Evolutionary conservation across 495 filamentous ascomycete genomes (phyloP), one percentile per base, ranked within the genome.

Genomic region (Lophium mytilinum): DNA sequence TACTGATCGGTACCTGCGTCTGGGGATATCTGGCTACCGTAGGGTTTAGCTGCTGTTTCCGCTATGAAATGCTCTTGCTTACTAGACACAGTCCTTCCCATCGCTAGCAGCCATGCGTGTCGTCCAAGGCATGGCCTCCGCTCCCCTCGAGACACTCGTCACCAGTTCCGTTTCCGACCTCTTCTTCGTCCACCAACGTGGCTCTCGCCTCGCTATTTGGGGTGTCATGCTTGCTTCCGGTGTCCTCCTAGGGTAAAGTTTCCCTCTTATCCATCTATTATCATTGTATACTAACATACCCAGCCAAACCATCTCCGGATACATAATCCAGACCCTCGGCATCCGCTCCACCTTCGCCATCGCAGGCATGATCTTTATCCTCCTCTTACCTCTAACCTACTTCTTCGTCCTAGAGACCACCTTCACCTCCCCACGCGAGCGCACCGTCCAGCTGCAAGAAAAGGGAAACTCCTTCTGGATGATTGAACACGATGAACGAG

Each of bases 111-210:
- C 62, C 8, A 69, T 69, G 21, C 80, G 93, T 30, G 81, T 98
- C 43, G 80, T 96, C 53, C 86, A 90, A 70, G 93, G 93, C 8
- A 77, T 98, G 41, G 86, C 90, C 0, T 87, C 96, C 36, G 89
- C 84, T 57, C 89, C 91, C 0, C 88, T 94, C 12, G 93, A 98
- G 69, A 92, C 89, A 61, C 78, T 98, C 46, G 91, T 93, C 0
- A 94, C 90, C 5, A 91, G 92, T 11, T 94, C 90, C 0, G 90
- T 96, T 60, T 90, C 91, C 6, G 93, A 98, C 69, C 94, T 96
- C 58, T 98, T 89, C 73, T 96, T 95, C 66, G 75, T 96, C 15
- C 93, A 96, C 61, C 92, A 96, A 72, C 78, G 92, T 37, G 92
- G 92, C 0, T 95, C 89, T 63, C 85, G 93, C 7, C 82, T 96